Base-by-base conservation (phyloP, 345 rosid genomes). In the Aurinia saxatilis region DNA sequence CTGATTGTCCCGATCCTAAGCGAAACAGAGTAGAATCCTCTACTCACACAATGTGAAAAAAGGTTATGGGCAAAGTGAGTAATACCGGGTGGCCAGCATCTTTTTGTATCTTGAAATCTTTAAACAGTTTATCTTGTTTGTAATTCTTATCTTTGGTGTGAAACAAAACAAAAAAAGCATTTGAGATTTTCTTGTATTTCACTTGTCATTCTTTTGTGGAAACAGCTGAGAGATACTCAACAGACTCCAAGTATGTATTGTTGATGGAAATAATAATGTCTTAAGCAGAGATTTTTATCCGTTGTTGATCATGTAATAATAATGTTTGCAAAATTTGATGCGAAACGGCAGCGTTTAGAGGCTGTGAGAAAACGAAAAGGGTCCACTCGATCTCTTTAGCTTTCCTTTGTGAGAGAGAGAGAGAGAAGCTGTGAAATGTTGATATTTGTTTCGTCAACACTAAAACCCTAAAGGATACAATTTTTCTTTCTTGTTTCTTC, bases 1-100 rank as follows among this genome's bases (percentile, higher is more conserved):
- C 87, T 93, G 64, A 93, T 93, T 17, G 99, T 93, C 60, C 99
- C 99, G 3, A 85, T 93, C 55, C 73, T 90, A 46, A 90, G 66
- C 47, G 97, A 85, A 76, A 81, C 57, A 17, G 99, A 87, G 69
- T 93, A 68, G 80, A 80, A 70, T 75, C 49, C 64, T 53, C 72
- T 52, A 44, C 71, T 60, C 65, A 13, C 35, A 46, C 17, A 42
- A 36, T 68, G 31, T 71, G 64, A 34, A 4, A 55, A 53, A 50
- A 68, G n/a, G 38, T 13, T 45, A 49, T 42, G 62, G 57, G 35
- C 40, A 65, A 45, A 42, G 63, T 47, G 67, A 73, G 63, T 57
- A 10, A 10, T 8, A 29, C 25, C 38, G 50, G 47, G 27, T 31
- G 62, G 46, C 51, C 66, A 39, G 44, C 56, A 47, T 5, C 25